Conservation (phyloP, 2,329 filamentous ascomycete species). For the Westerdykella ornata region DNA sequence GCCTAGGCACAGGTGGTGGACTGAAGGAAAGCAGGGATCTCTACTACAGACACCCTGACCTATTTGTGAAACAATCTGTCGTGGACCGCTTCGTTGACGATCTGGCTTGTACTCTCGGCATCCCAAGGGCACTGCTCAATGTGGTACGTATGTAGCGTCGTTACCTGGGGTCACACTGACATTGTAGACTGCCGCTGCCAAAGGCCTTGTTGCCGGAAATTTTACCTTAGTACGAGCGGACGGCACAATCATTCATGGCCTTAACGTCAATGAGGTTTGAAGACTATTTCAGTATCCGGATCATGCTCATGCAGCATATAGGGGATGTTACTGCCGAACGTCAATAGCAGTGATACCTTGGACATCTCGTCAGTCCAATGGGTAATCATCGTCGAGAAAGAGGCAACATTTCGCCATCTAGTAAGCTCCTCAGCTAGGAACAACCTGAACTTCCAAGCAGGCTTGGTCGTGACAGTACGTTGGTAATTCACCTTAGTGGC, state of each 20-base stretch:
- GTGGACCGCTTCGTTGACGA: conserved; percentile 71
- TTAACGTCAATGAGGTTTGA: conserved; percentile 38
- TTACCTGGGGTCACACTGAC: conserved; percentile 11
- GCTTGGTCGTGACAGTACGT: conserved; percentile 59
- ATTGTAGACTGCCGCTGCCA: conserved; percentile 62
- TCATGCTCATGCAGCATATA: conserved; percentile 24
- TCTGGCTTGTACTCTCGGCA: conserved; percentile 61
- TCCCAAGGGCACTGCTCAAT: conserved; percentile 60
- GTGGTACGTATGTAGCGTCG: conserved; percentile 51
- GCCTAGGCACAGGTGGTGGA: conserved; percentile 1
- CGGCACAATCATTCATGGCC: conserved; percentile 38
- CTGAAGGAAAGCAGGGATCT: conserved; percentile 55
- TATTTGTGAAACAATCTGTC: conserved; percentile 62
- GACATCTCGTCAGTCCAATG: conserved; percentile 50
- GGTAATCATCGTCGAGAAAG: conserved; percentile 74
- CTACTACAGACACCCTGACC: conserved; percentile 67
- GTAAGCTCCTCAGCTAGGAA: conserved; percentile 52
- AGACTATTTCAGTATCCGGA: neutral
- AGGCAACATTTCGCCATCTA: conserved; percentile 70
- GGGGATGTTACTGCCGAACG: conserved; percentile 56
- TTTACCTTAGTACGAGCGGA: conserved; percentile 45
- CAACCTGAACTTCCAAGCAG: conserved; percentile 47
- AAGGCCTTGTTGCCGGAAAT: conserved; percentile 61
- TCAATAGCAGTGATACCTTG: conserved; percentile 46
- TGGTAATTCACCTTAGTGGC: neutral